These are phyloP conservation scores for Drechslera avenae DNA, from an alignment of 2,329 filamentous ascomycete genomes.

Conservation along the genomic window DNA sequence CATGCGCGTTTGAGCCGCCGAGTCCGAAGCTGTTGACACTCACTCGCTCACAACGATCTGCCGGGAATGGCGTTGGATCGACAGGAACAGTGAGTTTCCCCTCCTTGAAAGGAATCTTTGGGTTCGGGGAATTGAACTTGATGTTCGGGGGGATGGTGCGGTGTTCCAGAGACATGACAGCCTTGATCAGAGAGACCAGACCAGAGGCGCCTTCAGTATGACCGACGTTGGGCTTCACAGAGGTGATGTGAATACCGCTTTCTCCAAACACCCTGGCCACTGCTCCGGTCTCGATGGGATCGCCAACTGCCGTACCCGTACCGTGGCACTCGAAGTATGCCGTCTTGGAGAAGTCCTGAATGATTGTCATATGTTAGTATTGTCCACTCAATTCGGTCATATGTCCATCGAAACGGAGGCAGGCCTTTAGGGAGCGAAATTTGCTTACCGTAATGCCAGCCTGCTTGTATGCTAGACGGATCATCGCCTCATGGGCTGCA, in stretches of 20 bases:
- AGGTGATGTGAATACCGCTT: constrained; percentile 18
- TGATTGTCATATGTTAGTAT: no score
- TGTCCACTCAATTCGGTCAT: no score
- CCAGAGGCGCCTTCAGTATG: constrained; percentile 36
- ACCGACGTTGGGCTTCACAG: constrained; percentile 47
- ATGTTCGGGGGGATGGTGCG: constrained; percentile 36
- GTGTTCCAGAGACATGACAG: constrained; percentile 47
- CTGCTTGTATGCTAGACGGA: neutral
- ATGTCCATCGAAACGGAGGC: no score
- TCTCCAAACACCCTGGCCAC: constrained; percentile 18
- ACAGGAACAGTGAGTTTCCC: no score
- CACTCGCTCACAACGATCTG: no score
- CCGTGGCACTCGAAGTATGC: constrained; percentile 50
- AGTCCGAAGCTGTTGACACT: no score
- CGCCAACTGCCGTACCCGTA: constrained; percentile 59
- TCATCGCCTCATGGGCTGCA: neutral
- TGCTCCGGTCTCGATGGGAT: constrained; percentile 29
- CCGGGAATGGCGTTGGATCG: no score
- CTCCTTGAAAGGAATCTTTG: constrained; percentile 20
- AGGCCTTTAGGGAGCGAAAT: no score
- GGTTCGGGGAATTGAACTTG: constrained; percentile 23
- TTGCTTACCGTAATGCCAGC: constrained; percentile 5
- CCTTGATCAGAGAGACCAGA: constrained; percentile 43
- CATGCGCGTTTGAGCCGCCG: no score
- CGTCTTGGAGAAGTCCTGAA: no score